Evolutionary conservation across 164 flowering plant species (phyloP), one percentile per base, ranked within the genome.

Genomic region (Chimonanthus salicifolius): DNA sequence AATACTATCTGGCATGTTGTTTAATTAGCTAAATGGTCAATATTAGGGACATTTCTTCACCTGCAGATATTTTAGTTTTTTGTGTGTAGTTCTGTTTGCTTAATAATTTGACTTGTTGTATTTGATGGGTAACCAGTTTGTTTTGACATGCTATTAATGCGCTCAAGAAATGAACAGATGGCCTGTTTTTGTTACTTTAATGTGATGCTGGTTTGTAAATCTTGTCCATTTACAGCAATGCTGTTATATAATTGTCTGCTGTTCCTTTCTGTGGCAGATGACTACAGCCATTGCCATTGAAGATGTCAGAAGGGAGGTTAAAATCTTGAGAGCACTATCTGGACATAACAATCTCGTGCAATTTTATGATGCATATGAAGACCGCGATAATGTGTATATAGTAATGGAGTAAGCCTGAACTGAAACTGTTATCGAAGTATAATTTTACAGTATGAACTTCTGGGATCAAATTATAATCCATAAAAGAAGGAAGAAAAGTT

Each of bases 201-300:
- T 9, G 15, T 18, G 60, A 3, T 48, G 7, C 18, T 71, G 11
- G 44, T 2, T 60, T 62, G 10, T 63, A 10, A 4, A n/a, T 54
- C 47, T 9, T 10, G 15, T 63, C 16, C 60, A 10, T 54, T 9
- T 33, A 33, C 33, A 33, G 3, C 16, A 54, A 54, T 54, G 15
- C 60, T 54, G 60, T 54, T 15, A 2, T 11, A 11, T n/a, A 54
- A 13, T 54, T 54, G 60, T 10, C 11, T 54, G 10, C 48, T 13
- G 6, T 77, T 33, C 62, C 62, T 58, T 74, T 44, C 33, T 49
- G 72, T 68, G 68, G 67, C 88, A 94, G 98, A 89, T 94, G 98
- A 89, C 97, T 20, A 90, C 97, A 64, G 93, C 94, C n/a, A 91
- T 94, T 82, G 94, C 98, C 18, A 86, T 92, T 71, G 98, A 94